Percentiles rank a stretch among this genome's conserved stretches.
phyloP scores from a whole-genome alignment of 2,329 filamentous ascomycete species.

The Xylariaceae sp. region DNA sequence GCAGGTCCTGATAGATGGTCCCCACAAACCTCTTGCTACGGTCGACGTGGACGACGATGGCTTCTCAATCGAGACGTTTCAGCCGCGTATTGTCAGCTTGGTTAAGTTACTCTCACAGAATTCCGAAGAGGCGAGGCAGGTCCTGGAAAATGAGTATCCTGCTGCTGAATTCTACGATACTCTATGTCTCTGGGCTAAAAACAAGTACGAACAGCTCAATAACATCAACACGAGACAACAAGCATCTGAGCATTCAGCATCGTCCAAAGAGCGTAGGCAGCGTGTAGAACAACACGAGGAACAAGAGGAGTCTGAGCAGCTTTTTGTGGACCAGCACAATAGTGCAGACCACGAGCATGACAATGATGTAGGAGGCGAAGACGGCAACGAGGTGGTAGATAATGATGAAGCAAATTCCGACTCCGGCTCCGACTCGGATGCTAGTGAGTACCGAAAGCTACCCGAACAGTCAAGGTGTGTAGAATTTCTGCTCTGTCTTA shows the following conservation, averaged over 20 bases:
- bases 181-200: background rate
- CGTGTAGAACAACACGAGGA: background rate
- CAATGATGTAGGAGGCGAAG: too few species aligned
- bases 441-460: slow-evolving; percentile 16
- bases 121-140: background rate
- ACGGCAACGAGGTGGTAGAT: background rate
- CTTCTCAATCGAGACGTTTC: background rate
- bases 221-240: slow-evolving; percentile 1
- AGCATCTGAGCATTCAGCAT: background rate
- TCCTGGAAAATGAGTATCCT: background rate
- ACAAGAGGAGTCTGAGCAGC: slow-evolving; percentile 7
- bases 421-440: slow-evolving; percentile 18
- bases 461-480: slow-evolving; percentile 14
- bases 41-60: slow-evolving; percentile 1
- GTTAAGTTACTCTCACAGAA: background rate
- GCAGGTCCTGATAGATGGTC: slow-evolving; percentile 12
- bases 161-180: background rate
- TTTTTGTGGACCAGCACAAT: slow-evolving; percentile 10
- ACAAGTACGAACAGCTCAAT: background rate
- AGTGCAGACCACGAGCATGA: background rate
- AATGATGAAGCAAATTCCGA: slow-evolving; percentile 6
- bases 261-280: background rate
- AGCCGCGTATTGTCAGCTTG: background rate
- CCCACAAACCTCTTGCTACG: slow-evolving; percentile 15
- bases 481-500: background rate